Evolutionary conservation across 2,329 filamentous ascomycete genomes (phyloP), one percentile per base, ranked within the genome.

Genomic region (Phialophora chinensis): DNA sequence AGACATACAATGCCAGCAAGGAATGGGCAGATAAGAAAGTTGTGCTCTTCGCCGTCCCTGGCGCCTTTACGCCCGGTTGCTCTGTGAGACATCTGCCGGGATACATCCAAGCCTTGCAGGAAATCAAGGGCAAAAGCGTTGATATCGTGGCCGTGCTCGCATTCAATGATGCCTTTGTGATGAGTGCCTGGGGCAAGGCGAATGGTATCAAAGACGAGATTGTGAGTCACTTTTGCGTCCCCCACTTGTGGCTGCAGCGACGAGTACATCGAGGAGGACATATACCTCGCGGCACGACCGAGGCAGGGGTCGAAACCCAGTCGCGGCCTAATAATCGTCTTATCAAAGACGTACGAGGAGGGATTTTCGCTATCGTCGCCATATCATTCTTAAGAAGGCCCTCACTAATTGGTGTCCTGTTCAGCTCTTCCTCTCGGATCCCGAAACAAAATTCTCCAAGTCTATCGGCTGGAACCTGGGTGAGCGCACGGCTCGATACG

Each of bases 111-210:
- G 89, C 91, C 78, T 81, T 89, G 72, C 82, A 86, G 61, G 83
- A 89, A 76, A 84, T 96, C 79, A 89, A 88, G 82, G 82, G 82
- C 76, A 94, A 94, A 85, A 92, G 91, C 74, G 90, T 96, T 72
- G 92, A 96, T 79, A 80, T 90, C 70, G 87, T 96, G 74, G 86
- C 92, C 72, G 87, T 95, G 76, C 89, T 96, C 75, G 91, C 92
- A 67, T 90, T 83, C 83, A 96, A 96, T 81, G 93, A 96, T 80
- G 83, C 89, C 71, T 96, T 85, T 77, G 92, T 96, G 79, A 94
- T 94, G 91, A 89, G 88, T 74, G 92, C 91, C 62, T 95, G 91
- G 91, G 90, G 88, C 81, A 96, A 96, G 86, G 92, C 92, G 76
- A 94, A 96, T 81, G 85, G 85, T 61, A 84, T 94, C 76, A 89